Base-by-base conservation (phyloP, 345 rosid genomes). In the Hirschfeldia incana region DNA sequence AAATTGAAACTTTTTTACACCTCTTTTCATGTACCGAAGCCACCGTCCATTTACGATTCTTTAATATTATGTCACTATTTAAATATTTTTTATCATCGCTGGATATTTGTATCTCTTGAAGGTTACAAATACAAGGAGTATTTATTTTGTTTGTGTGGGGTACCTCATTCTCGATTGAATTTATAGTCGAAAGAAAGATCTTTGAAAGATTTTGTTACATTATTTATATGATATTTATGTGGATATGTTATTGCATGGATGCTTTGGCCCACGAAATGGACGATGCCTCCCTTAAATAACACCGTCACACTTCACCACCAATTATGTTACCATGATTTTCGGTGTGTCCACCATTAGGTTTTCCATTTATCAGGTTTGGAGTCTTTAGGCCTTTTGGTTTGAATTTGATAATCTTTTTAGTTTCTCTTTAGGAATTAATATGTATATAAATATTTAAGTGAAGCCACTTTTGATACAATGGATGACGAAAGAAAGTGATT, bases 251-350 rank as follows among this genome's bases (percentile, higher is more conserved):
- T 58, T 59, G 75, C 37, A 72, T 15, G 74, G 55, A 68, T 67
- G 63, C 74, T 78, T 33, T 33, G 82, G 82, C 49, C 78, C 65
- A 61, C 27, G 13, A 5, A 36, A 67, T 51, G 13, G 70, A 46
- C n/a, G 74, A 78, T 73, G 36, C 74, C 78, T 79, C 70, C 82
- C 78, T 79, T 79, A 51, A 27, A 68, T 79, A 79, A 73, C 78
- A 73, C 82, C 78, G 74, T 26, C 46, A 46, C 78, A 34, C 69
- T 33, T 73, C 70, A 67, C 44, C 70, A 73, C 58, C 78, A 79
- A 60, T 67, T 67, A 42, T 67, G 77, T 26, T 49, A 27, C 78
- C 82, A 61, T 79, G 13, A 74, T 67, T 79, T 61, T 27, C 36
- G 74, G 78, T 61, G 62, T 69, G 28, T 33, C 60, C 15, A 49